Conservation (phyloP, 2,329 filamentous ascomycete genomes). For the Colletotrichum tropicicola region DNA sequence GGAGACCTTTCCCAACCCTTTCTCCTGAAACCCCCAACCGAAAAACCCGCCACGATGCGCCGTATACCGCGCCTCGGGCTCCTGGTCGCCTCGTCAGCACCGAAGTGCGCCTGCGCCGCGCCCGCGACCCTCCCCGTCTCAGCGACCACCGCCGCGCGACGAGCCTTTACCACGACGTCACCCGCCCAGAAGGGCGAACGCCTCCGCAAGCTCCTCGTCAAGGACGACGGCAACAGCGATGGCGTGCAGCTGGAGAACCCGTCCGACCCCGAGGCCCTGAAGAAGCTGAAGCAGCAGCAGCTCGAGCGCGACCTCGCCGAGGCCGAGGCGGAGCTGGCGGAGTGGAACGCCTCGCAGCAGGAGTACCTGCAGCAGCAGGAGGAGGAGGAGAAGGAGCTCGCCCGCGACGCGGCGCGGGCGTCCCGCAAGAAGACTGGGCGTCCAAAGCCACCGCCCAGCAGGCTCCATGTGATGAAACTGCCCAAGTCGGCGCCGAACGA, state of each 20-base stretch:
- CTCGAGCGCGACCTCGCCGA: constrained; percentile 32
- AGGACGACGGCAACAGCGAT: constrained; percentile 44
- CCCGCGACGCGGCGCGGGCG: not conserved
- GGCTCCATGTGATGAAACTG: constrained; percentile 6
- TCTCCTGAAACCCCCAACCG: not conserved
- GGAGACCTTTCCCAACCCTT: not conserved
- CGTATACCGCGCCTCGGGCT: constrained; percentile 51
- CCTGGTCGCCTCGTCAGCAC: constrained; percentile 36
- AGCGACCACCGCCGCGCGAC: constrained; percentile 36
- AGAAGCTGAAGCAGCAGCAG: constrained; percentile 42
- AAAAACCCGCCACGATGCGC: constrained; percentile 44
- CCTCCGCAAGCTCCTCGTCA: constrained; percentile 51
- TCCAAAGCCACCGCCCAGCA: not conserved
- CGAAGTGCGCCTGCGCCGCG: constrained; percentile 28
- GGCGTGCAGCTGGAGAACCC: constrained; percentile 49
- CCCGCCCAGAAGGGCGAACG: constrained; percentile 44
- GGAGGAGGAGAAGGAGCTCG: not conserved
- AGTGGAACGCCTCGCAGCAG: constrained; percentile 1
- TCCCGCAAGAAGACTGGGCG: not conserved
- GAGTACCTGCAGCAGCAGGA: not conserved
- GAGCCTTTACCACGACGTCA: constrained; percentile 38
- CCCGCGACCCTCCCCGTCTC: constrained; percentile 28
- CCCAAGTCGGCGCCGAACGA: constrained; percentile 13
- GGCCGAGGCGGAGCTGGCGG: constrained; percentile 30
- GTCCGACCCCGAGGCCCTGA: constrained; percentile 44